Percentiles rank a stretch among this genome's conserved stretches.
Conservation (phyloP, 1,284 basidiomycete species). For the Meripilus lineatus region DNA sequence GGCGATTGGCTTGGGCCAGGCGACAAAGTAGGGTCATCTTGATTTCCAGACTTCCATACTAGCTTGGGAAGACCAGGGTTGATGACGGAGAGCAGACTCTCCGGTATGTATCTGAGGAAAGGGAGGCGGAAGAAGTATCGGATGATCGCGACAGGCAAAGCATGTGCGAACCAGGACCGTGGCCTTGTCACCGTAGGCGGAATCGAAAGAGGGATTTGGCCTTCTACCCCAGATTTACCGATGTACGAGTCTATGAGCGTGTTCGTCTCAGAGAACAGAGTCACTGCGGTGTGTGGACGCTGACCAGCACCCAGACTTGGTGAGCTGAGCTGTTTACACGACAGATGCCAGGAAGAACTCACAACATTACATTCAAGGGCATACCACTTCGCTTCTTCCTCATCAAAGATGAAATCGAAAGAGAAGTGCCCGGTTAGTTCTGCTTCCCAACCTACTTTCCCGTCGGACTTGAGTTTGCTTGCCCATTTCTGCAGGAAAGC, state of each 20-base stretch:
- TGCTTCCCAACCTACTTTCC: slow-evolving; percentile 5
- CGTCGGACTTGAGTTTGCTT: slow-evolving; percentile 8
- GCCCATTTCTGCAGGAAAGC: slow-evolving; percentile 12
- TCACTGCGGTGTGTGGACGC: slow-evolving; percentile 16
- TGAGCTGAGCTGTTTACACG: neutral
- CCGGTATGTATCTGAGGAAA: slow-evolving; percentile 9
- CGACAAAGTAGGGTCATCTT: slow-evolving; percentile 1
- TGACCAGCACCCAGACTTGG: no score
- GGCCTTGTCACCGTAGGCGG: slow-evolving; percentile 5
- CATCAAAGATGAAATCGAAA: slow-evolving; percentile 18
- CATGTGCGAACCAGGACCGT: slow-evolving; percentile 14
- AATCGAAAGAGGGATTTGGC: neutral
- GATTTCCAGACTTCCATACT: neutral
- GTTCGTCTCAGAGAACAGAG: slow-evolving; percentile 12
- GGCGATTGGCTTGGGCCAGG: slow-evolving; percentile 13
- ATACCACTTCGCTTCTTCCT: slow-evolving; percentile 7
- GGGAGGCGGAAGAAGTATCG: slow-evolving; percentile 7
- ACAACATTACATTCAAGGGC: slow-evolving; percentile 17
- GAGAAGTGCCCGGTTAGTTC: slow-evolving; percentile 17
- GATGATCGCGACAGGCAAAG: slow-evolving; percentile 11
- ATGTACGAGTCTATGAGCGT: slow-evolving; percentile 12
- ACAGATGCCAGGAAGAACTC: neutral
- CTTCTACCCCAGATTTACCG: neutral
- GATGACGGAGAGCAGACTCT: slow-evolving; percentile 3
- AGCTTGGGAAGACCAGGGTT: slow-evolving; percentile 12